phyloP scores from a whole-genome alignment of 495 filamentous ascomycete genomes.

The Bacidia gigantensis region DNA sequence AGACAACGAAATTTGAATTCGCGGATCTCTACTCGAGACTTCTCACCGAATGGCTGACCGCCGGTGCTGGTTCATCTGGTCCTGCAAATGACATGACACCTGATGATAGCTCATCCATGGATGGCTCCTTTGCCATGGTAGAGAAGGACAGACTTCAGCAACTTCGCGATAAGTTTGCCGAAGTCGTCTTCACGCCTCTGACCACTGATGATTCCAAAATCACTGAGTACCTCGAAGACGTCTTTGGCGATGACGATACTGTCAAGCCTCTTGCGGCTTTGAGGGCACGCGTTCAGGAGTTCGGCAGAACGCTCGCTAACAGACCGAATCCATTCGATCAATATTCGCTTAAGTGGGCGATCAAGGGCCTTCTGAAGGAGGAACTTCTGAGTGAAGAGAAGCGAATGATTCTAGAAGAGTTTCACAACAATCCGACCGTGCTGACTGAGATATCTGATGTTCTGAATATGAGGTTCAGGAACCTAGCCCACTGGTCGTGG shows the following conservation, averaged over 20 bases:
- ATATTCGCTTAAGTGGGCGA: conserved; percentile 34
- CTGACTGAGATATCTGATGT: conserved; percentile 49
- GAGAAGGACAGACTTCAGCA: conserved; percentile 37
- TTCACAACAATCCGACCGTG: conserved; percentile 40
- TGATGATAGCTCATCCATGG: not conserved
- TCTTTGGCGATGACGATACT: conserved; percentile 34
- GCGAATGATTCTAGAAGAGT: conserved; percentile 42
- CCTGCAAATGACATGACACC: conserved; percentile 12
- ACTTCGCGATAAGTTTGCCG: conserved; percentile 41
- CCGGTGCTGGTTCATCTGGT: conserved; percentile 14
- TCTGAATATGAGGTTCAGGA: conserved; percentile 49
- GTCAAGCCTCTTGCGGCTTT: conserved; percentile 33
- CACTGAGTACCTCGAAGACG: conserved; percentile 33
- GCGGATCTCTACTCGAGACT: conserved; percentile 46
- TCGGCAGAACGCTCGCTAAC: conserved; percentile 28
- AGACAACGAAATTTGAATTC: conserved; percentile 46
- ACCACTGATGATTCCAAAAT: conserved; percentile 34
- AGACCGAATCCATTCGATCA: conserved; percentile 26
- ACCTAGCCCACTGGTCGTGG: conserved; percentile 48
- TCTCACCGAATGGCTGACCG: conserved; percentile 47
- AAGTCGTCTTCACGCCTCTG: conserved; percentile 38
- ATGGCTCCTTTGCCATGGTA: conserved; percentile 23
- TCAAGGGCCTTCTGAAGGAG: conserved; percentile 38
- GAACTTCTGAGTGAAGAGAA: conserved; percentile 51
- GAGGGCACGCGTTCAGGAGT: conserved; percentile 28